Percentiles rank a stretch among this genome's conserved stretches.
Evolutionary conservation across 2,329 filamentous ascomycete genomes (phyloP).

Genomic region (Lasiodiplodia sp.): DNA sequence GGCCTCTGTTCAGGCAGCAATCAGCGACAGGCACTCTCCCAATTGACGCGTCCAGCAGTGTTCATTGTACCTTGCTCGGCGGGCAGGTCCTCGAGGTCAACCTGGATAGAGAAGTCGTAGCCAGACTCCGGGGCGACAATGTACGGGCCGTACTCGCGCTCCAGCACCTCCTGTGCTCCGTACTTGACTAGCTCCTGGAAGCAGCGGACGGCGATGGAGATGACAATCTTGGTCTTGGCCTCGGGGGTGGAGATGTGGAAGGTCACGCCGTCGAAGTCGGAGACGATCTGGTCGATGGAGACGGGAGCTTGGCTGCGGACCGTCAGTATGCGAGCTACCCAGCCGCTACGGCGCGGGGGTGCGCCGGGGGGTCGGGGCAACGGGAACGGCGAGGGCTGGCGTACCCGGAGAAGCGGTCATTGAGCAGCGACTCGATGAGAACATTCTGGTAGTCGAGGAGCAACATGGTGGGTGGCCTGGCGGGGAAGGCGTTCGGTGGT

Average conservation of each 20-base stretch:
- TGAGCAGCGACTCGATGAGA: slow-evolving; percentile 93
- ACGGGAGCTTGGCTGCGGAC: slow-evolving; percentile 76
- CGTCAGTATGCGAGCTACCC: slow-evolving; percentile 46
- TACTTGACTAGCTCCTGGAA: slow-evolving; percentile 91
- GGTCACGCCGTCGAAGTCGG: slow-evolving; percentile 97
- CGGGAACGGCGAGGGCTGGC: slow-evolving; percentile 29
- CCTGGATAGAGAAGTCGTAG: slow-evolving; percentile 92
- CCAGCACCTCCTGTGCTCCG: slow-evolving; percentile 88
- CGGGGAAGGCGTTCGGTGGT: neutral
- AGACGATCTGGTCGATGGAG: slow-evolving; percentile 97
- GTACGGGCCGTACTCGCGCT: slow-evolving; percentile 93
- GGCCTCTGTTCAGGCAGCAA: slow-evolving; percentile 65
- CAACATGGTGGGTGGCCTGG: slow-evolving; percentile 66
- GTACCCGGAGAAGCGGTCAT: slow-evolving; percentile 91
- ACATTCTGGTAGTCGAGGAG: slow-evolving; percentile 99
- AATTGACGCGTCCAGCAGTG: neutral
- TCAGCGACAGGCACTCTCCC: slow-evolving; percentile 40
- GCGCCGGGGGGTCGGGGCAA: slow-evolving; percentile 24
- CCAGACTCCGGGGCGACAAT: slow-evolving; percentile 86
- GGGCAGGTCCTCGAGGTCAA: slow-evolving; percentile 89
- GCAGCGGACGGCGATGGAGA: slow-evolving; percentile 95
- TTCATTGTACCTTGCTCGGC: slow-evolving; percentile 71
- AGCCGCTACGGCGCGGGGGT: slow-evolving; percentile 33
- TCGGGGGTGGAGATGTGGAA: slow-evolving; percentile 99
- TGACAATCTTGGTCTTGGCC: slow-evolving; percentile 88